Percentiles rank a stretch among this genome's conserved stretches.
These are phyloP conservation scores for Aspergillus puulaauensis DNA, from an alignment of 2,329 filamentous ascomycete species.

Conservation along the genomic window DNA sequence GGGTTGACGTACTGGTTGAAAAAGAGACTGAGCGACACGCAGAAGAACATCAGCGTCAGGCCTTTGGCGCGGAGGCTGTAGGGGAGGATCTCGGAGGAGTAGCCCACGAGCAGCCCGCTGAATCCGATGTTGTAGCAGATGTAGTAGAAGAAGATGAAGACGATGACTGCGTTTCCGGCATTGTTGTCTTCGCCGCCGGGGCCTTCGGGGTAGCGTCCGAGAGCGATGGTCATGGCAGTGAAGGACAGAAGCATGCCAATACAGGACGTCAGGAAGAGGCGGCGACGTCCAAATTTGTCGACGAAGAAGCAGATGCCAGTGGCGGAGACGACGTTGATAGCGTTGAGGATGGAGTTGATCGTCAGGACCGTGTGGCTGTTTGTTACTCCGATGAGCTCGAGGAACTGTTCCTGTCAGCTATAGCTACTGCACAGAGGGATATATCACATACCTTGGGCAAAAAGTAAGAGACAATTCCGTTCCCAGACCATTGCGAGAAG, in stretches of 20 bases:
- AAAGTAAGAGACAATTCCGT: slow-evolving; percentile 45
- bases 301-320: slow-evolving; percentile 39
- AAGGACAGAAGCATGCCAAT: slow-evolving; percentile 47
- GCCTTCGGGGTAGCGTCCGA: slow-evolving; percentile 32
- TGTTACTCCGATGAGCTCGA: slow-evolving; percentile 39
- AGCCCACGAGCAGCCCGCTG: slow-evolving; percentile 31
- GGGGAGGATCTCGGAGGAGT: slow-evolving; percentile 51
- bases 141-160: slow-evolving; percentile 38
- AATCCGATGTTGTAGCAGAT: slow-evolving; percentile 36
- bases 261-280: slow-evolving; percentile 44
- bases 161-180: slow-evolving; percentile 29
- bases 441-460: slow-evolving; percentile 29
- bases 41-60: slow-evolving; percentile 39
- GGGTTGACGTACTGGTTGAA: slow-evolving; percentile 39
- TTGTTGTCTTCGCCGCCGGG: slow-evolving; percentile 25
- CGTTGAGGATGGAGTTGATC: slow-evolving; percentile 44
- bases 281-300: slow-evolving; percentile 44
- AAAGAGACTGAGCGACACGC: slow-evolving; percentile 26
- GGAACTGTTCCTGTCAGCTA: slow-evolving; percentile 6
- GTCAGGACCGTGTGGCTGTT: slow-evolving; percentile 37
- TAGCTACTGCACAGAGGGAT: neutral
- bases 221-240: slow-evolving; percentile 43
- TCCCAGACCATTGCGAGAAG: slow-evolving; percentile 60
- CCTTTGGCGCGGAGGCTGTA: slow-evolving; percentile 52
- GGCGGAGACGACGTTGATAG: slow-evolving; percentile 41